Evolutionary conservation across 1,284 basidiomycete genomes (phyloP).

Genomic region (Puccinia horiana): DNA sequence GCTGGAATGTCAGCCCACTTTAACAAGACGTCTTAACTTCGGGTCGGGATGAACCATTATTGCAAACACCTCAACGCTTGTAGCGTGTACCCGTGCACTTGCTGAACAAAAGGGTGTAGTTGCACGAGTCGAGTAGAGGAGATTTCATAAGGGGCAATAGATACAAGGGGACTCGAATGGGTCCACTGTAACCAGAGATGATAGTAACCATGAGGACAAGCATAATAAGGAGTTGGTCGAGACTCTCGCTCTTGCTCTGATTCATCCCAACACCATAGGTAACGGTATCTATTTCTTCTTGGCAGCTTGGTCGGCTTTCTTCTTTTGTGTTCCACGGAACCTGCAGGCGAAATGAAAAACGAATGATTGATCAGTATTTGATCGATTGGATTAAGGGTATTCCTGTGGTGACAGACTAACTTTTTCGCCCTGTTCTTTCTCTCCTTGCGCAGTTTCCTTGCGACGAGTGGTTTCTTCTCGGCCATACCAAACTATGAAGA

Average conservation of each 20-base stretch:
- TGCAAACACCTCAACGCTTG: no score
- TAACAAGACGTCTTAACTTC: no score
- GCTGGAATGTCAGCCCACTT: no score
- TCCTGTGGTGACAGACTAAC: conserved; percentile 60
- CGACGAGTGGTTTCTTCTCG: conserved; percentile 83
- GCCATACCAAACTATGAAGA: conserved; percentile 72
- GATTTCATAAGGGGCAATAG: not conserved
- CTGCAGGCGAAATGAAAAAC: not conserved
- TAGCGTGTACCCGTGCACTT: not conserved
- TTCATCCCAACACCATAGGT: conserved; percentile 1
- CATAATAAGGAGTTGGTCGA: not conserved
- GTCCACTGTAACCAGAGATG: conserved; percentile 7
- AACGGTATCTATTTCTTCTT: conserved; percentile 22
- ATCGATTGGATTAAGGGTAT: not conserved
- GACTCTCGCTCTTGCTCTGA: not conserved
- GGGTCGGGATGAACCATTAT: no score
- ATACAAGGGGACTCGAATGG: conserved; percentile 1
- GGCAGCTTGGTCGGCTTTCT: conserved; percentile 45
- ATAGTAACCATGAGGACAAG: not conserved
- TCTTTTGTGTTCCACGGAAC: conserved; percentile 50
- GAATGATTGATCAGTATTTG: not conserved
- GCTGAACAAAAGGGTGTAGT: not conserved
- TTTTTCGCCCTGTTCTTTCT: conserved; percentile 99
- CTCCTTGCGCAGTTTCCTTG: conserved; percentile 98
- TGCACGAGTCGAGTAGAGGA: not conserved